Conservation (phyloP, 495 filamentous ascomycete species). For the Cenococcum geophilum region DNA sequence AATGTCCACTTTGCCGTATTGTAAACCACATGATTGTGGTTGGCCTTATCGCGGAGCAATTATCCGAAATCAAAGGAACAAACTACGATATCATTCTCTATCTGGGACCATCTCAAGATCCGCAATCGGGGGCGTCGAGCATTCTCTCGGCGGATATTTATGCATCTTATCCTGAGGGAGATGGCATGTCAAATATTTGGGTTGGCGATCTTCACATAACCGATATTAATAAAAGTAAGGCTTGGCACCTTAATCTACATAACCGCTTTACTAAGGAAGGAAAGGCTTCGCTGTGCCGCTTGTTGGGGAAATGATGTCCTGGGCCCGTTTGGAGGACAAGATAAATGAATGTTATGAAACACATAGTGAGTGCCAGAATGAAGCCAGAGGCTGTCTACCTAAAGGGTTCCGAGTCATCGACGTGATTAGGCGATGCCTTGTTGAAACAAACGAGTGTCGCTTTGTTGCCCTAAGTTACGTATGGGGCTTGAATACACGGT, state of each 20-base stretch:
- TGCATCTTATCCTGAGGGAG: background rate
- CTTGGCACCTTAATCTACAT: background rate
- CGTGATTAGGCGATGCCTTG: background rate
- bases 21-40: background rate
- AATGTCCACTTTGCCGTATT: background rate
- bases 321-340: background rate
- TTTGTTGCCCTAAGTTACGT: conserved; percentile 5
- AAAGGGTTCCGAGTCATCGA: conserved; percentile 1
- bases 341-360: background rate
- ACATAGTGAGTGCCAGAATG: background rate
- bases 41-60: background rate
- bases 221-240: background rate
- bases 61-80: background rate
- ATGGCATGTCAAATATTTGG: background rate
- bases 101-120: background rate
- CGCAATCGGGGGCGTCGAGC: background rate
- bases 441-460: background rate
- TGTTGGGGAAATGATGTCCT: background rate
- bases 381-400: background rate
- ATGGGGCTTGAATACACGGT: background rate
- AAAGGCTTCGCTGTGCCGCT: background rate
- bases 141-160: background rate
- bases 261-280: background rate
- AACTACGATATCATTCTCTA: background rate
- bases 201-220: background rate